Evolutionary conservation across 169 alveolate species (phyloP).

Genomic region (Cryptosporidium ubiquitum): DNA sequence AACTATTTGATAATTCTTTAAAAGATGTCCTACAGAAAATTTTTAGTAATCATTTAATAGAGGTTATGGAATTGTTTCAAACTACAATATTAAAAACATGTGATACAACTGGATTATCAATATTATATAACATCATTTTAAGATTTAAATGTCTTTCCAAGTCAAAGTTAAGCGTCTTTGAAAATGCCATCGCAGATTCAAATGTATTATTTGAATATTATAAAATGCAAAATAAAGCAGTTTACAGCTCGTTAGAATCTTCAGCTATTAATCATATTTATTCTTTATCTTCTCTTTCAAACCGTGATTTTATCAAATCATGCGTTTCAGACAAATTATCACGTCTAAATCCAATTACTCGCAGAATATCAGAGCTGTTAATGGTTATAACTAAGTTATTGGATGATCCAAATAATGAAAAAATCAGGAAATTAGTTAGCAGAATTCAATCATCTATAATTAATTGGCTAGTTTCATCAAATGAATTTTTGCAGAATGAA

Average conservation of each 20-base stretch:
- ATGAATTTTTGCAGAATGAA: slow-evolving; percentile 7
- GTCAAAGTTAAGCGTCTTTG: slow-evolving; percentile 20
- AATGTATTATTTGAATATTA: slow-evolving; percentile 4
- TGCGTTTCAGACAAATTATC: neutral
- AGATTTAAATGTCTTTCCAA: neutral
- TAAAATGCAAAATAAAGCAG: neutral
- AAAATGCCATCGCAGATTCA: slow-evolving; percentile 2
- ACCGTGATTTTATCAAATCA: slow-evolving; percentile 17
- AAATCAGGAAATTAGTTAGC: neutral
- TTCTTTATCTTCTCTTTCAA: neutral
- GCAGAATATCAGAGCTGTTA: slow-evolving; percentile 48
- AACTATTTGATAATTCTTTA: neutral
- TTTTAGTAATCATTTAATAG: slow-evolving; percentile 8
- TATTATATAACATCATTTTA: neutral
- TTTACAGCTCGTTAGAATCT: slow-evolving; percentile 13
- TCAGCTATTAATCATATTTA: neutral
- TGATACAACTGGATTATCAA: slow-evolving; percentile 32
- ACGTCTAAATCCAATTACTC: slow-evolving; percentile 19
- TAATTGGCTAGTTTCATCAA: slow-evolving; percentile 19
- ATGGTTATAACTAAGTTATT: neutral
- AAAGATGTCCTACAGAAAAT: neutral
- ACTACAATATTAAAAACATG: slow-evolving; percentile 1
- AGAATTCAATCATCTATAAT: slow-evolving; percentile 15
- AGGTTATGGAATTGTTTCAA: neutral
- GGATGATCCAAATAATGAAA: neutral